phyloP scores from a whole-genome alignment of 106 monocot species.

The Phalaenopsis equestris region DNA sequence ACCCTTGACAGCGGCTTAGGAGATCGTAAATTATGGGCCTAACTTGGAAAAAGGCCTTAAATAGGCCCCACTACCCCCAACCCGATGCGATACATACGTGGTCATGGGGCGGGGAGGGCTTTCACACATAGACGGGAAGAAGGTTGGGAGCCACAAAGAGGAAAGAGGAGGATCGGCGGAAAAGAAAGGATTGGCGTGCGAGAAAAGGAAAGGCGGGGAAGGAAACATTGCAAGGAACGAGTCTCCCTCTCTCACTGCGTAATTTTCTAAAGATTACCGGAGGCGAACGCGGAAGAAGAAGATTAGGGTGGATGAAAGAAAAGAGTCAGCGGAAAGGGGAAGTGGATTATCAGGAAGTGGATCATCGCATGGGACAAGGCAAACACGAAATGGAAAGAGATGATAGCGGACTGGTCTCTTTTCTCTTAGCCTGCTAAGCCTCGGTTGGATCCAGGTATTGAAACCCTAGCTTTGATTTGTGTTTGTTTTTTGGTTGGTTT shows the following conservation, averaged over 20 bases:
- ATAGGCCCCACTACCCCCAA: neutral
- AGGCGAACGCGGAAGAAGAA: neutral
- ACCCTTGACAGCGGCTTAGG: neutral
- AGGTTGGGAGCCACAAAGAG: neutral
- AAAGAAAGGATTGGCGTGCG: constrained; percentile 4
- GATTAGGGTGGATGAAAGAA: too few species aligned
- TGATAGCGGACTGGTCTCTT: neutral
- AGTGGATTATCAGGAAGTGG: neutral
- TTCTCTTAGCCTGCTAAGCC: neutral
- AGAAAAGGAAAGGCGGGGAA: constrained; percentile 1
- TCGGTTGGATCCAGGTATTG: constrained; percentile 23
- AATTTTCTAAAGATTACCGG: neutral
- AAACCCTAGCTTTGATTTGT: constrained; percentile 31
- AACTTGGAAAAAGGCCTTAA: too few species aligned
- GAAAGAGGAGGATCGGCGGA: constrained; percentile 4
- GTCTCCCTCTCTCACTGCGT: neutral
- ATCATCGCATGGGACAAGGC: neutral
- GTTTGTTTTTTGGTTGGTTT: constrained; percentile 22
- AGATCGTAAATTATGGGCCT: neutral
- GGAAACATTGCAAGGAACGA: constrained; percentile 3
- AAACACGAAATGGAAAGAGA: neutral
- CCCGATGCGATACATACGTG: neutral
- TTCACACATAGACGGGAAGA: constrained; percentile 7
- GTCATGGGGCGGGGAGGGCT: neutral
- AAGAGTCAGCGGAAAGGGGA: neutral